Evolutionary conservation across 352 stramenopile genomes (phyloP).

Genomic region (Globisporangium abappressorium): DNA sequence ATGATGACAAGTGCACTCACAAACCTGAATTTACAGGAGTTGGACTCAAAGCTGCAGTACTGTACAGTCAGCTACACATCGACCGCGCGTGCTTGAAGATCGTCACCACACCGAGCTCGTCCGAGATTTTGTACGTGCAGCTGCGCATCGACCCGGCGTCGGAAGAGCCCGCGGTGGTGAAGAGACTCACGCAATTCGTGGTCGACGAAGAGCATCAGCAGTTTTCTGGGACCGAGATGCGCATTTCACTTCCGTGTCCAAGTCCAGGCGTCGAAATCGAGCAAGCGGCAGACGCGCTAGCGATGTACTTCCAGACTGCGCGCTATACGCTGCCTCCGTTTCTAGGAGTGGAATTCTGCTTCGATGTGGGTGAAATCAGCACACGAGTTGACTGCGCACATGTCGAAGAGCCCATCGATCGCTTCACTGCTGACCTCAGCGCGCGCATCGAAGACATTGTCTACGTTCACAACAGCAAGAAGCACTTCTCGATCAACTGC

Average conservation of each 20-base stretch:
- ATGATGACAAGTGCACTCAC: neutral
- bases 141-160: constrained; percentile 64
- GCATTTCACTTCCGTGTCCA: constrained; percentile 54
- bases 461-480: constrained; percentile 35
- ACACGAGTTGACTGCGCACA: constrained; percentile 38
- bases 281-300: constrained; percentile 42
- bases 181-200: constrained; percentile 54
- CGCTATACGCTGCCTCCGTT: constrained; percentile 52
- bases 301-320: constrained; percentile 69
- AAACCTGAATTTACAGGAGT: constrained; percentile 35
- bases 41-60: constrained; percentile 68
- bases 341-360: constrained; percentile 56
- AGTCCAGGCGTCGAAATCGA: constrained; percentile 30
- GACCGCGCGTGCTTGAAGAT: constrained; percentile 47
- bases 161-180: constrained; percentile 56
- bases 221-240: constrained; percentile 82
- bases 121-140: constrained; percentile 65
- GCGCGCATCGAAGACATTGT: constrained; percentile 34
- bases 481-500: constrained; percentile 38
- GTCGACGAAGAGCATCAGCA: constrained; percentile 55
- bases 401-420: constrained; percentile 48
- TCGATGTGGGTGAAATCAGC: constrained; percentile 38
- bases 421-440: constrained; percentile 50
- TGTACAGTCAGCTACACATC: constrained; percentile 66
- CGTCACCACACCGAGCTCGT: constrained; percentile 53